Base-by-base conservation (phyloP, 176 grass and related monocot genomes). In the Eleusine indica region DNA sequence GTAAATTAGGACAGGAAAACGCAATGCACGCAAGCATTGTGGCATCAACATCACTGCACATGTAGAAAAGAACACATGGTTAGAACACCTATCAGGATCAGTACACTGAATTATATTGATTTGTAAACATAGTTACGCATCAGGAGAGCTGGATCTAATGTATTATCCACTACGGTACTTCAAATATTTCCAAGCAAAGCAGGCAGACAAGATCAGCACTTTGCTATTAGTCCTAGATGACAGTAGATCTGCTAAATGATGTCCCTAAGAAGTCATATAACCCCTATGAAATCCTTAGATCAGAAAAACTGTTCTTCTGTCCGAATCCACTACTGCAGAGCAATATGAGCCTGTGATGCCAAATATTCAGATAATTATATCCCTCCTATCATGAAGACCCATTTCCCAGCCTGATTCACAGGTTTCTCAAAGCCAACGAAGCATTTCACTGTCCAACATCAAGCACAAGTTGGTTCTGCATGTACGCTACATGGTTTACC, bases 21-120 rank as follows among this genome's bases (percentile, higher is more conserved):
- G 93, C 96, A 65, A 99, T 58, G 16, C 96, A 99, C 75, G 86
- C 91, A 19, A 99, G 81, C 89, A 93, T 85, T 0, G 89, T 90
- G 70, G 89, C 87, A 90, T 93, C 91, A 73, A 87, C 75, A 92
- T 94, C 91, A 89, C 96, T 99, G 93, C 88, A 90, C 46, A 71
- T 56, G 61, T 40, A 74, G 38, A 81, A 86, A 63, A 11, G 32
- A 86, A 14, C n/a, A 62, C 53, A 9, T 30, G 28, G 52, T 95
- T 48, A 95, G 88, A 71, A 44, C 28, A 49, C 3, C 7, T 60
- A n/a, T 47, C 18, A 5, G 21, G 39, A 38, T 21, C 15, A 40
- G 75, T 14, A 70, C 21, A 74, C 8, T 60, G 68, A 53, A 80
- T 75, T 29, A 54, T 70, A n/a, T 25, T 9, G 0, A 58, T 25